These are phyloP conservation scores for Blastomyces percursus DNA, from an alignment of 2,329 filamentous ascomycete species.

Conservation along the genomic window DNA sequence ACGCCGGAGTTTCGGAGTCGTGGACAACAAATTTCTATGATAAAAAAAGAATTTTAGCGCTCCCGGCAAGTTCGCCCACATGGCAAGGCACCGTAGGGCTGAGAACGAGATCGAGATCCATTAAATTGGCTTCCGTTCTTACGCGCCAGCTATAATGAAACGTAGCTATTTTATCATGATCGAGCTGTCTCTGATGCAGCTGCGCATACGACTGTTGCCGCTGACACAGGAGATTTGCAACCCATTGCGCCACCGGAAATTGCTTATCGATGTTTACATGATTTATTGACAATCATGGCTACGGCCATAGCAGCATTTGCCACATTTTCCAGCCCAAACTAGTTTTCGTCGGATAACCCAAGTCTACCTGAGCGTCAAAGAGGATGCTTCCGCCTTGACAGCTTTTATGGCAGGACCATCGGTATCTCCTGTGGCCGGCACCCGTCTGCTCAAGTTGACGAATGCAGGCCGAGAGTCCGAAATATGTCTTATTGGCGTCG, in stretches of 20 bases:
- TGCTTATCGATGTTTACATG: no score
- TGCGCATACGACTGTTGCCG: no score
- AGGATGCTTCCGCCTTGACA: neutral
- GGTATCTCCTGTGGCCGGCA: neutral
- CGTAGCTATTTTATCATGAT: neutral
- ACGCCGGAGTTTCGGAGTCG: neutral
- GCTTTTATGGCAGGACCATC: neutral
- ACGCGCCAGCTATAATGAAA: neutral
- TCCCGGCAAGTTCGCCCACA: no score
- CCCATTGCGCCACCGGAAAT: no score
- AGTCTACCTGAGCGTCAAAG: neutral
- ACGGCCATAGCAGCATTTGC: no score
- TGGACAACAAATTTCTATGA: neutral
- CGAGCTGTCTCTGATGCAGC: no score
- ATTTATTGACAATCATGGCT: no score
- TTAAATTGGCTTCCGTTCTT: neutral
- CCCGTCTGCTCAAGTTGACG: neutral
- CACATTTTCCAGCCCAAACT: neutral
- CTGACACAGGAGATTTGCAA: no score
- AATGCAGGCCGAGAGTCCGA: neutral
- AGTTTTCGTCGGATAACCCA: neutral
- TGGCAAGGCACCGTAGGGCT: neutral
- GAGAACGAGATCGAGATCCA: neutral
- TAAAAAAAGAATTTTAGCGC: no score
- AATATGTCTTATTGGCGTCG: neutral